A percentile compares a stretch with the other conserved stretches of the same genome.
phyloP scores from a whole-genome alignment of 495 filamentous ascomycete species.

The Glonium stellatum region DNA sequence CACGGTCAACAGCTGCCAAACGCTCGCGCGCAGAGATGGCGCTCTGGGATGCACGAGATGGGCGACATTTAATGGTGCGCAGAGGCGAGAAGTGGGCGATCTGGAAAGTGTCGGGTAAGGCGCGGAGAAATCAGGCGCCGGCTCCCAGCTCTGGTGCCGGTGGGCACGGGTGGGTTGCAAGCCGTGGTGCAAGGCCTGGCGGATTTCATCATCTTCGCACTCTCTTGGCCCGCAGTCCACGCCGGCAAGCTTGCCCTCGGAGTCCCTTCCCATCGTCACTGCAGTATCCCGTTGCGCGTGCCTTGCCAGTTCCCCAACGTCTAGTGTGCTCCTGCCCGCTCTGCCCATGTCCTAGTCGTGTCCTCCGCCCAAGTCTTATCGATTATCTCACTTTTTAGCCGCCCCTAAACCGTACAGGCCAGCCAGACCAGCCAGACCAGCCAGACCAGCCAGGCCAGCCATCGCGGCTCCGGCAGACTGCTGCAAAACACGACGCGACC shows the following conservation, averaged over 20 bases:
- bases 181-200: too few species aligned
- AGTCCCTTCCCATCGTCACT: not conserved
- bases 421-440: not conserved
- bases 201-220: not conserved
- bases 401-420: not conserved
- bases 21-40: too few species aligned
- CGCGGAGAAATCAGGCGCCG: too few species aligned
- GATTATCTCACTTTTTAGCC: constrained; percentile 1
- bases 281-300: not conserved
- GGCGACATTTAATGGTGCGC: too few species aligned
- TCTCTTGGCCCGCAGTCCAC: not conserved
- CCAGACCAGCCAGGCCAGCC: not conserved
- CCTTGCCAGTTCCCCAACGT: not conserved
- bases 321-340: not conserved
- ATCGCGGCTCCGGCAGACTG: constrained; percentile 3
- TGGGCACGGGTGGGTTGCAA: too few species aligned
- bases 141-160: too few species aligned
- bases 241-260: not conserved
- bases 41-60: too few species aligned
- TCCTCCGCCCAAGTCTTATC: constrained; percentile 3
- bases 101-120: too few species aligned
- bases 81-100: too few species aligned
- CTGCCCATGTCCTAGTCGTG: not conserved
- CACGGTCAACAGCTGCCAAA: too few species aligned
- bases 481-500: constrained; percentile 6